Evolutionary conservation across 2,329 filamentous ascomycete species (phyloP).

Genomic region (Claviceps sp.): DNA sequence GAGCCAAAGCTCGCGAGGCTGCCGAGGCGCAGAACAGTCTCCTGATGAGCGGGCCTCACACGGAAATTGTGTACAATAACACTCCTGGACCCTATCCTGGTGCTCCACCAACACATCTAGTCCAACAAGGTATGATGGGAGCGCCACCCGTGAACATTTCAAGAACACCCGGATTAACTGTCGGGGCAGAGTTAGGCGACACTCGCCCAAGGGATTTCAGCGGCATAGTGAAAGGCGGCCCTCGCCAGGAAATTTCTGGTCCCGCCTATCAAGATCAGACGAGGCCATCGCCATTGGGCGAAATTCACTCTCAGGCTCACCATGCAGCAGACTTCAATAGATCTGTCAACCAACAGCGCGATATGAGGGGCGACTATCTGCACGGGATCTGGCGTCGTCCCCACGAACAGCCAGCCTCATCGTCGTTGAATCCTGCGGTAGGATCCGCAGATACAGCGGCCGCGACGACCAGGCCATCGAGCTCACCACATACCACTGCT

Average conservation of each 20-base stretch:
- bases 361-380: conserved; percentile 65
- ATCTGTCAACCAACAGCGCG: conserved; percentile 64
- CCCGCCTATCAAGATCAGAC: conserved; percentile 79
- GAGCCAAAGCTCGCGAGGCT: conserved; percentile 74
- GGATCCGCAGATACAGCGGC: conserved; percentile 29
- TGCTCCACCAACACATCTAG: conserved; percentile 52
- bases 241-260: conserved; percentile 80
- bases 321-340: conserved; percentile 89
- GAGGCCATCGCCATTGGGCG: conserved; percentile 58
- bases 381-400: conserved; percentile 71
- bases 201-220: conserved; percentile 69
- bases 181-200: conserved; percentile 65
- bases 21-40: conserved; percentile 55
- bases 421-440: conserved; percentile 32
- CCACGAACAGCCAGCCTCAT: conserved; percentile 57
- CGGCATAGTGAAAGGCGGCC: conserved; percentile 61
- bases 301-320: conserved; percentile 74
- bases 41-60: conserved; percentile 54
- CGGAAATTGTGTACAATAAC: conserved; percentile 81
- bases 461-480: conserved; percentile 38
- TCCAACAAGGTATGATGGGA: conserved; percentile 61
- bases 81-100: conserved; percentile 51
- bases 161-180: conserved; percentile 73
- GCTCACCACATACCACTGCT: conserved; percentile 44
- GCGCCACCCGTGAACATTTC: conserved; percentile 48